Base-by-base conservation (phyloP, 1,139 yeast species). In the Saccharomyces uvarum region DNA sequence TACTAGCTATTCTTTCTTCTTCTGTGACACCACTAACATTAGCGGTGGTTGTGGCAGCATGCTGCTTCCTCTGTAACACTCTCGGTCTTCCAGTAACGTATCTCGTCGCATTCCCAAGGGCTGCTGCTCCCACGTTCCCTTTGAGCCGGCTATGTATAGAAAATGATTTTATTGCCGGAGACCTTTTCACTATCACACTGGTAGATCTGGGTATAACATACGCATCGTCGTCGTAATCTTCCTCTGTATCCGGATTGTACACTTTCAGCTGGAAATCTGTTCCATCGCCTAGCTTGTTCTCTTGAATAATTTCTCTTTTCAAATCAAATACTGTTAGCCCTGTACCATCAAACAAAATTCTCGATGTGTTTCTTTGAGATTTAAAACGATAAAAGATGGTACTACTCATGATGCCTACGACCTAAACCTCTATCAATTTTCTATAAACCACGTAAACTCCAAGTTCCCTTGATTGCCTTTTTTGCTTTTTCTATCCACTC, bases 321-420 rank as follows among this genome's bases (percentile, higher is more conserved):
- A 93, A 75, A 68, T 93, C 99, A 73, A 91, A 93, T 11, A 91
- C 96, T 9, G 96, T 88, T 54, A 95, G 83, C 33, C 98, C 97
- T 0, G 98, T 91, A 29, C 99, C 99, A 70, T 95, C 99, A 69
- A 93, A 95, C 53, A 86, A 81, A 49, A 93, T 82, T 49, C 95
- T 81, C 1, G 88, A 82, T 50, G 88, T 84, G 53, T 81, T 84
- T 69, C 84, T 86, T 69, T 91, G 97, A 48, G 96, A 95, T 59
- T 83, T 76, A 72, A 93, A 93, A 69, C 83, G 80, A 70, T 93
- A 93, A 69, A 89, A 93, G 28, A 93, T 87, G 9, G 91, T 88
- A 24, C 96, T 88, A 16, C 96, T 86, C 98, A 93, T 93, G 26
- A 9, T 38, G 11, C 24, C 26, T 13, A 16, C n/a, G 3, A 19